Evolutionary conservation across 352 stramenopile genomes (phyloP), one percentile per base, ranked within the genome.

Genomic region (Stephanocyclus meneghinianus): DNA sequence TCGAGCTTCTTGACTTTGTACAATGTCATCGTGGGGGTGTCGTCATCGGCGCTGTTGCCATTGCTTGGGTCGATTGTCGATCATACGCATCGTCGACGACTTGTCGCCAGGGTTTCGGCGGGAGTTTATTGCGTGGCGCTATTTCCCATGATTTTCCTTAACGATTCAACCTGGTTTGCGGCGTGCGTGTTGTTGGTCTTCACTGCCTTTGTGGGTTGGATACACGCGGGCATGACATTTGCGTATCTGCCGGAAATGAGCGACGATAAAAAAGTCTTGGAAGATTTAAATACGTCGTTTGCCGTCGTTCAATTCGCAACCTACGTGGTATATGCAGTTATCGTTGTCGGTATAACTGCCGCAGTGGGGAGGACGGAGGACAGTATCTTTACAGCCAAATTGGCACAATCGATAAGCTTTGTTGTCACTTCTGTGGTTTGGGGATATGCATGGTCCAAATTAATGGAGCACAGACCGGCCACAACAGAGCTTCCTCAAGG

Each of bases 41-140:
- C 84, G 6, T 76, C 63, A 32, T 78, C 85, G 2, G 42, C 85
- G 30, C 48, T 79, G 11, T 77, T 91, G 64, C 87, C 87, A 0
- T 72, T 92, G 59, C 37, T 90, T 18, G 87, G 87, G 29, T 76
- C 85, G 11, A 72, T 92, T 66, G 71, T 92, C 42, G 87, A 92
- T 75, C 83, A 91, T 71, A 90, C 87, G 29, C 29, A 68, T 13
- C 69, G 85, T 67, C 64, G 87, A 53, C 66, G 75, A 75, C 45
- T 67, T 15, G 77, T 90, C 13, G 87, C 83, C n/a, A 57, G 42
- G 42, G 53, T 79, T 37, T 82, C 83, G 4, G 83, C 80, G 29
- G 61, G 66, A n/a, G 48, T 71, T 1, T 73, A 90, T 40, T 72
- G 61, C 40, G 29, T 81, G 5, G 53, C 83, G 16, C 80, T 85